phyloP scores from a whole-genome alignment of 139 green algal species.

The Trebouxia sp. region DNA sequence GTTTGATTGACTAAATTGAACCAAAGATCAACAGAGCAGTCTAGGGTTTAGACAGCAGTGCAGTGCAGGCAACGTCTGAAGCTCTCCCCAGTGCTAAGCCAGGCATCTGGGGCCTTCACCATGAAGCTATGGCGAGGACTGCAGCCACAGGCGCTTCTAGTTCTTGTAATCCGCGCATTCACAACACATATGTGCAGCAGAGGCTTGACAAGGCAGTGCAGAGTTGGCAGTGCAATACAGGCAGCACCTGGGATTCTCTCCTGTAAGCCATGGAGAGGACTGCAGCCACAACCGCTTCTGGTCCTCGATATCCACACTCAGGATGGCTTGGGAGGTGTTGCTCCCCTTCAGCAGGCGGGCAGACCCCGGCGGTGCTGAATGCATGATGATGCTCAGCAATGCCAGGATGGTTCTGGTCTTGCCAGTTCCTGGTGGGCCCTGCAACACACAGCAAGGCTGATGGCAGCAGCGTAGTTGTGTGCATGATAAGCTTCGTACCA shows the following conservation, averaged over 20 bases:
- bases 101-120: slow-evolving; percentile 46
- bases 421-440: slow-evolving; percentile 71
- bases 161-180: too few relatives aligned
- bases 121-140: slow-evolving; percentile 47
- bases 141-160: slow-evolving; percentile 28
- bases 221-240: background rate
- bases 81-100: too few relatives aligned
- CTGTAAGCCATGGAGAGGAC: slow-evolving; percentile 51
- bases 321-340: background rate
- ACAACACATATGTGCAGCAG: too few relatives aligned
- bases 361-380: slow-evolving; percentile 64
- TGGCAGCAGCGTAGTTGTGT: background rate
- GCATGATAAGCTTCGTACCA: too few relatives aligned
- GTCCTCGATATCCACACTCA: background rate
- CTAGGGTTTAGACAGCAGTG: too few relatives aligned
- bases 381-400: slow-evolving; percentile 87
- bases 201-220: too few relatives aligned
- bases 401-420: slow-evolving; percentile 92
- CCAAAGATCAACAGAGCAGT: too few relatives aligned
- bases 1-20: too few relatives aligned
- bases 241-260: slow-evolving; percentile 41
- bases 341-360: background rate
- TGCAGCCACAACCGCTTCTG: slow-evolving; percentile 17
- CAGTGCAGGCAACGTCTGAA: too few relatives aligned
- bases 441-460: background rate